Conservation (phyloP, 305 asterid genomes). For the Solanum hybrid region DNA sequence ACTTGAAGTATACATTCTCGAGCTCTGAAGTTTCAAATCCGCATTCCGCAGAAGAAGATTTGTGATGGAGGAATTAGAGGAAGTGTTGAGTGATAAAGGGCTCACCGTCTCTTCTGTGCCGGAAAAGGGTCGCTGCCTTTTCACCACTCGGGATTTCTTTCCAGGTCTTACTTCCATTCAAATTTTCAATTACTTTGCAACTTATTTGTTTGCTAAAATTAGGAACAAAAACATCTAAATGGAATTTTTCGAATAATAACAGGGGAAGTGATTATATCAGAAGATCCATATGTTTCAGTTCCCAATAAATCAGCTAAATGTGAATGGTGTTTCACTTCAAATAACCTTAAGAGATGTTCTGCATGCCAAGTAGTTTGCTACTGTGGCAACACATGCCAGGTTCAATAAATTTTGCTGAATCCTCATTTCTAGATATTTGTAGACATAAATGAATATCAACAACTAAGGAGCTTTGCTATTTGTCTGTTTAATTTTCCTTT, state of each 20-base stretch:
- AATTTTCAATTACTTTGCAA: neutral
- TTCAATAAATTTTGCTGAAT: neutral
- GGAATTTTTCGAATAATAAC: neutral
- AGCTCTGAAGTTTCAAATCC: neutral
- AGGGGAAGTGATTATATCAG: conserved; percentile 78
- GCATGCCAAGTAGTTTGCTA: conserved; percentile 76
- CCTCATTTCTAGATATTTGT: neutral
- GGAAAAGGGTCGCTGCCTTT: conserved; percentile 77
- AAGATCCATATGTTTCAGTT: conserved; percentile 69
- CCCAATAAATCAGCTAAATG: conserved; percentile 67
- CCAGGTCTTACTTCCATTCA: conserved; percentile 43
- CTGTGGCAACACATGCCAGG: conserved; percentile 84
- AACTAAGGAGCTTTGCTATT: neutral
- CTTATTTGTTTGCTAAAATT: neutral
- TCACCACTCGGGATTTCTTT: conserved; percentile 54
- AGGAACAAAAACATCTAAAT: neutral
- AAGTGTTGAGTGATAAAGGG: conserved; percentile 27
- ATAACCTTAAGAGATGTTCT: conserved; percentile 73
- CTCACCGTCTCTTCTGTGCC: conserved; percentile 38
- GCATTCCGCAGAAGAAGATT: neutral
- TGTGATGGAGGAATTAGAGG: conserved; percentile 55
- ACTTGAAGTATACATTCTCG: neutral
- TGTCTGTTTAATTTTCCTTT: neutral
- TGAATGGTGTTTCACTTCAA: conserved; percentile 68
- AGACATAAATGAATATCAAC: neutral